phyloP scores from a whole-genome alignment of 768 basidiomycete genomes.

The Rhizopogon roseolus region DNA sequence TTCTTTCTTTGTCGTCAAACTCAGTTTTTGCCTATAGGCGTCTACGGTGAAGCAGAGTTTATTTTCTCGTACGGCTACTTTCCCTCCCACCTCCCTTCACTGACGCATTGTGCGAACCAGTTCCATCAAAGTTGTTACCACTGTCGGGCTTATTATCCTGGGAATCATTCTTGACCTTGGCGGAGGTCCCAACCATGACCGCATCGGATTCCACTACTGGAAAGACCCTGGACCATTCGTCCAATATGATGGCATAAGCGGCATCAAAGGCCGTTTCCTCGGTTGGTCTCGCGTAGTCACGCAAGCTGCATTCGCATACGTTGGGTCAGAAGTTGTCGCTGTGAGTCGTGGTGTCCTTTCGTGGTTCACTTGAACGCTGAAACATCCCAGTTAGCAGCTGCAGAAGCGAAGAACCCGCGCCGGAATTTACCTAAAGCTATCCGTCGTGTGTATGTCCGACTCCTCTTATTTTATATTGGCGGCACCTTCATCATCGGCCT shows the following conservation, averaged over 20 bases:
- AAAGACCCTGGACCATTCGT: constrained; percentile 55
- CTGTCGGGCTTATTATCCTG: constrained; percentile 39
- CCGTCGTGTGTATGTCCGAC: constrained; percentile 38
- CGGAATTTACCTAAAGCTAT: constrained; percentile 37
- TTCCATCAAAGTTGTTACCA: constrained; percentile 49
- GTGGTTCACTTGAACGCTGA: neutral
- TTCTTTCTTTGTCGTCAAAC: too few species aligned
- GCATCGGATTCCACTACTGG: constrained; percentile 45
- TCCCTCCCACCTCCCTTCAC: too few species aligned
- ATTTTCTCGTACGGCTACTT: constrained; percentile 31
- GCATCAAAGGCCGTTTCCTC: constrained; percentile 47
- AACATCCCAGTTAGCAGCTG: constrained; percentile 33
- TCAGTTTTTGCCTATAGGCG: constrained; percentile 15
- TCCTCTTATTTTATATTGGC: constrained; percentile 33
- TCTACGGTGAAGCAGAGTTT: constrained; percentile 47
- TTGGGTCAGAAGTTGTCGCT: constrained; percentile 52
- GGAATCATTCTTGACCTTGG: constrained; percentile 48
- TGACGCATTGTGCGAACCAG: constrained; percentile 14
- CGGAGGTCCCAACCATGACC: constrained; percentile 50
- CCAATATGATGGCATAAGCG: constrained; percentile 34
- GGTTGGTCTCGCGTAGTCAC: constrained; percentile 48
- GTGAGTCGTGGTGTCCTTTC: constrained; percentile 15
- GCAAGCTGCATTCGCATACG: constrained; percentile 57
- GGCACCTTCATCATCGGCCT: constrained; percentile 45
- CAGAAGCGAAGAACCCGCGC: constrained; percentile 48